A percentile compares a stretch with the other conserved stretches of the same genome.
Evolutionary conservation across 331 rosid species (phyloP).

Genomic region (Spiraea crenata): DNA sequence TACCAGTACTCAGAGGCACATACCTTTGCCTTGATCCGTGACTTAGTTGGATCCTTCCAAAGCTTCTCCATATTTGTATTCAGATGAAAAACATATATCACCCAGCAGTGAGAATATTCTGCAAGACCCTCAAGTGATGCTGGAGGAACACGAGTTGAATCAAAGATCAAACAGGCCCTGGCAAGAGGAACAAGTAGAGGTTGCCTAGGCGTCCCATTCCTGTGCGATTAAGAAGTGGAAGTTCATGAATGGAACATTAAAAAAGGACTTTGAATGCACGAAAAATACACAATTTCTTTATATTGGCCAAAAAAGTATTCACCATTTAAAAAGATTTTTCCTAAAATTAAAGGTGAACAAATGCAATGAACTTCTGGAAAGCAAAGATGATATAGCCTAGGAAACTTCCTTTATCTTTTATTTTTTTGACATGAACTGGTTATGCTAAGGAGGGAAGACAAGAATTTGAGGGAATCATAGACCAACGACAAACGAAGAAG

Average conservation of each 20-base stretch:
- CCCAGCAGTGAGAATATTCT: constrained; percentile 92
- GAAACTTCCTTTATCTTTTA: not conserved
- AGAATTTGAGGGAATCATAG: not conserved
- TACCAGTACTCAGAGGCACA: constrained; percentile 25
- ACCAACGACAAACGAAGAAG: not conserved
- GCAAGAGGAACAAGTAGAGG: constrained; percentile 94
- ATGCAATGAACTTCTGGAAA: not conserved
- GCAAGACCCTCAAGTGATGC: constrained; percentile 88
- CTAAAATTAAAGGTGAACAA: not conserved
- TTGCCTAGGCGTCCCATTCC: constrained; percentile 97
- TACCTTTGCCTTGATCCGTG: constrained; percentile 93
- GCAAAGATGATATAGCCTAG: not conserved
- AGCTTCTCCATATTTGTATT: constrained; percentile 86
- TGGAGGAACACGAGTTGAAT: constrained; percentile 69
- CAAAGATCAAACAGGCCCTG: constrained; percentile 75
- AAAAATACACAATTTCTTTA: not conserved
- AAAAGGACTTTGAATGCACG: not conserved
- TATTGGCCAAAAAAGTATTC: not conserved
- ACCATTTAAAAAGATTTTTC: not conserved
- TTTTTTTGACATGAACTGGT: not conserved
- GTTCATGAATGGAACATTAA: constrained; percentile 20
- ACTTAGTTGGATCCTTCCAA: constrained; percentile 77
- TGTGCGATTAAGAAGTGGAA: constrained; percentile 27
- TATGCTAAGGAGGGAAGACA: not conserved
- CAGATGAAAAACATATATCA: constrained; percentile 82